These are phyloP conservation scores for Coemansia sp. DNA, from an alignment of 192 early-diverging fungal genomes.

Conservation along the genomic window DNA sequence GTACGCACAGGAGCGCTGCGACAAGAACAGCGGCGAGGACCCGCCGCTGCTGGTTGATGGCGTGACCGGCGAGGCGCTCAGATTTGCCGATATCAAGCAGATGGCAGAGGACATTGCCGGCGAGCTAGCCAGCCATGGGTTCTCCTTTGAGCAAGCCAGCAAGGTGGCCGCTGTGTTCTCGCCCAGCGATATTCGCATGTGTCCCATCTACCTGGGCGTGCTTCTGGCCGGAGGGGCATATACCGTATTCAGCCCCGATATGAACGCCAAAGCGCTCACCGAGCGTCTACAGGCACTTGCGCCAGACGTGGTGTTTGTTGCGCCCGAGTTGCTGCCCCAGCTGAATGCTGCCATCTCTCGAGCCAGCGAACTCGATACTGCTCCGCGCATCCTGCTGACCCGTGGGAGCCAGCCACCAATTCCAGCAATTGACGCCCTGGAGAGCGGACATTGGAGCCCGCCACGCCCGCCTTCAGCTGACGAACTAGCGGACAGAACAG, in stretches of 20 bases:
- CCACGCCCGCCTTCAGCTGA: not conserved
- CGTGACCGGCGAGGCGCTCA: not conserved
- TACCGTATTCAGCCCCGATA: constrained; percentile 7
- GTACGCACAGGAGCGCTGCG: constrained; percentile 7
- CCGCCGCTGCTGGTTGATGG: constrained; percentile 10
- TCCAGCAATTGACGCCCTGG: not conserved
- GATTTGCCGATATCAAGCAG: constrained; percentile 18
- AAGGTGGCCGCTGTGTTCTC: constrained; percentile 7
- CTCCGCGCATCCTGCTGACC: not conserved
- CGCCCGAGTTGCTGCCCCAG: constrained; percentile 9
- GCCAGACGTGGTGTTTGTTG: constrained; percentile 12
- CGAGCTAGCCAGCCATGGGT: not conserved
- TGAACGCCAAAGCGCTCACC: not conserved
- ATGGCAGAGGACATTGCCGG: constrained; percentile 12
- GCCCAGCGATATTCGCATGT: constrained; percentile 7
- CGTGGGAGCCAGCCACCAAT: not conserved
- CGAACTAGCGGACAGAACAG: constrained; percentile 3
- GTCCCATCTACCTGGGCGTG: constrained; percentile 18
- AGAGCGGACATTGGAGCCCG: not conserved
- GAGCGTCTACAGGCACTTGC: constrained; percentile 3
- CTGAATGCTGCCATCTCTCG: constrained; percentile 1
- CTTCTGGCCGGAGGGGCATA: constrained; percentile 30
- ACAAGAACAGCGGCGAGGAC: not conserved
- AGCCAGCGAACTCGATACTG: not conserved
- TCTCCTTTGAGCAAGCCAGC: constrained; percentile 1